These are phyloP conservation scores for Zoysia matrella DNA, from an alignment of 202 grass and related monocot genomes.

Conservation along the genomic window DNA sequence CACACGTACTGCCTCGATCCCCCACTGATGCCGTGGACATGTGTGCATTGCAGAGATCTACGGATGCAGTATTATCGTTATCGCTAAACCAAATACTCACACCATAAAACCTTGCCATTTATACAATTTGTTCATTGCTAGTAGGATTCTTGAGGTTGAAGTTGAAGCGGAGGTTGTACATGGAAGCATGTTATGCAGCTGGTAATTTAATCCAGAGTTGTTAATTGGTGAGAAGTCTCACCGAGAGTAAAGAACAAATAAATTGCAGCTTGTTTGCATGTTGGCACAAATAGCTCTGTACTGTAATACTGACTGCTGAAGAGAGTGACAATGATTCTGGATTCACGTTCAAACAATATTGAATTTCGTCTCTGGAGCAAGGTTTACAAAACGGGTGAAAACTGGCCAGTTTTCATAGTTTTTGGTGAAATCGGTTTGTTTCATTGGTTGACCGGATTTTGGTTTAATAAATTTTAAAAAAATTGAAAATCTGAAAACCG, in stretches of 20 bases:
- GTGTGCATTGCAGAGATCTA: slow-evolving; percentile 74
- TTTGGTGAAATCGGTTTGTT: no score
- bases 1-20: slow-evolving; percentile 92
- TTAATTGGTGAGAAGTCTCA: not conserved
- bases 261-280: not conserved
- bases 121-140: not conserved
- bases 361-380: not conserved
- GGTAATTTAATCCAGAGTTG: not conserved
- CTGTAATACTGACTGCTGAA: not conserved
- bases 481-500: no score
- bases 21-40: slow-evolving; percentile 69
- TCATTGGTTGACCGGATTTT: no score
- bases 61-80: slow-evolving; percentile 67
- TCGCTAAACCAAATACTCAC: slow-evolving; percentile 29
- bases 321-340: not conserved
- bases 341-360: no score
- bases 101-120: not conserved
- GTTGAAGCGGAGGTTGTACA: not conserved
- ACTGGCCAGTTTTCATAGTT: not conserved
- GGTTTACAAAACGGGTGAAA: no score
- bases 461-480: no score
- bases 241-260: not conserved
- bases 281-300: not conserved
- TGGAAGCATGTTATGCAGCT: not conserved
- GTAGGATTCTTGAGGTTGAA: not conserved